phyloP scores from a whole-genome alignment of 2,329 filamentous ascomycete genomes.

The Fulvia fulva region DNA sequence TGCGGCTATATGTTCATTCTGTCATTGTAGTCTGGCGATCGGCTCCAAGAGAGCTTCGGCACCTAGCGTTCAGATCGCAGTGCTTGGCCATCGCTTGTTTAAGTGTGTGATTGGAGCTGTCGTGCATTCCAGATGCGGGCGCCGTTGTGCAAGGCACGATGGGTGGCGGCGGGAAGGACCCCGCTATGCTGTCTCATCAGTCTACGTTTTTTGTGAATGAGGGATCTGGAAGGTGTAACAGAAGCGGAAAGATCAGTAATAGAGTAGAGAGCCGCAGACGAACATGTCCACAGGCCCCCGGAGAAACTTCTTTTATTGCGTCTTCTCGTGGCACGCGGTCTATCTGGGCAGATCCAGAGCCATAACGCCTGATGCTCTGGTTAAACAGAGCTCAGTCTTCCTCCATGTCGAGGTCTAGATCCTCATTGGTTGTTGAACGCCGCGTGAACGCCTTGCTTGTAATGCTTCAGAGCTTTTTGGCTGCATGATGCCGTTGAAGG shows the following conservation, averaged over 20 bases:
- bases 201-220: neutral
- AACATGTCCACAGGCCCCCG: neutral
- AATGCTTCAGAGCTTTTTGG: conserved; percentile 19
- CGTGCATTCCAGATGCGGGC: neutral
- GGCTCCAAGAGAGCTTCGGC: neutral
- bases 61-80: neutral
- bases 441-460: conserved; percentile 21
- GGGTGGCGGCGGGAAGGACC: neutral
- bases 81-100: neutral
- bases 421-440: conserved; percentile 23
- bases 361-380: neutral
- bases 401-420: conserved; percentile 1
- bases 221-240: neutral
- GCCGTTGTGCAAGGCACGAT: neutral
- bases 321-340: neutral
- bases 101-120: neutral
- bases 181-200: neutral
- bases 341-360: conserved; percentile 3
- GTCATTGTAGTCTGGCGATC: neutral
- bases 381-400: conserved; percentile 1
- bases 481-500: conserved; percentile 21
- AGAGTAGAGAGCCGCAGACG: neutral
- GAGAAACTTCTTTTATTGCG: conserved; percentile 1
- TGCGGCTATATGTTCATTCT: neutral
- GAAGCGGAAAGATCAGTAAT: neutral